Conservation (phyloP, 352 stramenopile genomes). For the Pythium coloratum region DNA sequence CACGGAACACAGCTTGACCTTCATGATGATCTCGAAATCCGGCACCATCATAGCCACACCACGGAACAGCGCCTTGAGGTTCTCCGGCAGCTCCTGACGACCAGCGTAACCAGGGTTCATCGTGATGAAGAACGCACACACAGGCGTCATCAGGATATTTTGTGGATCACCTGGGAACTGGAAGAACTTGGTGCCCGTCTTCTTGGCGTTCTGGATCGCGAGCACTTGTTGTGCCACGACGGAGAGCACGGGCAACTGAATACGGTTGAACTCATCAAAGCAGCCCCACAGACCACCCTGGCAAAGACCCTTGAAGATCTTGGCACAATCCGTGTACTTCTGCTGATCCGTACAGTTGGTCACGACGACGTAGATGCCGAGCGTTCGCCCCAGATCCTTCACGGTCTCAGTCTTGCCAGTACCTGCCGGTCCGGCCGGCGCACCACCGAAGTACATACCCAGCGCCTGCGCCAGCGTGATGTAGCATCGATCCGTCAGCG, state of each 20-base stretch:
- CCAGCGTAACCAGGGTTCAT: slow-evolving; percentile 99
- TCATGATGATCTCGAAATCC: slow-evolving; percentile 95
- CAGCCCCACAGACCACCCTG: slow-evolving; percentile 97
- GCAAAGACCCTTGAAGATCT: slow-evolving; percentile 98
- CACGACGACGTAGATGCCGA: slow-evolving; percentile 97
- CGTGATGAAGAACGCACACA: slow-evolving; percentile 98
- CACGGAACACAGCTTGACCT: slow-evolving; percentile 94
- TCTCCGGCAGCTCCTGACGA: slow-evolving; percentile 97
- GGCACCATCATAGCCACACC: slow-evolving; percentile 92
- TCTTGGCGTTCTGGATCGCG: slow-evolving; percentile 98
- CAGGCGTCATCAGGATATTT: slow-evolving; percentile 95
- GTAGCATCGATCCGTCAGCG: slow-evolving; percentile 97
- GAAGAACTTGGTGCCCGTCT: slow-evolving; percentile 94
- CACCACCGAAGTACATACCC: slow-evolving; percentile 97
- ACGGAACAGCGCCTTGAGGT: slow-evolving; percentile 95
- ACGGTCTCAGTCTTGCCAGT: slow-evolving; percentile 98
- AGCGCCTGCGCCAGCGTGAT: slow-evolving; percentile 98
- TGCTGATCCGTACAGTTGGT: slow-evolving; percentile 98
- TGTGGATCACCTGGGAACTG: slow-evolving; percentile 98
- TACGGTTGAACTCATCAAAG: slow-evolving; percentile 99
- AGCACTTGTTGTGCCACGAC: slow-evolving; percentile 98
- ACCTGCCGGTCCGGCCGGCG: slow-evolving; percentile 92
- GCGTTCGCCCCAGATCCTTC: slow-evolving; percentile 94
- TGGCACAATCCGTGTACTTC: slow-evolving; percentile 97
- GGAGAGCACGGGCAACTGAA: slow-evolving; percentile 95